Evolutionary conservation across 768 basidiomycete genomes (phyloP).

Genomic region (Solioccasus polychromus): DNA sequence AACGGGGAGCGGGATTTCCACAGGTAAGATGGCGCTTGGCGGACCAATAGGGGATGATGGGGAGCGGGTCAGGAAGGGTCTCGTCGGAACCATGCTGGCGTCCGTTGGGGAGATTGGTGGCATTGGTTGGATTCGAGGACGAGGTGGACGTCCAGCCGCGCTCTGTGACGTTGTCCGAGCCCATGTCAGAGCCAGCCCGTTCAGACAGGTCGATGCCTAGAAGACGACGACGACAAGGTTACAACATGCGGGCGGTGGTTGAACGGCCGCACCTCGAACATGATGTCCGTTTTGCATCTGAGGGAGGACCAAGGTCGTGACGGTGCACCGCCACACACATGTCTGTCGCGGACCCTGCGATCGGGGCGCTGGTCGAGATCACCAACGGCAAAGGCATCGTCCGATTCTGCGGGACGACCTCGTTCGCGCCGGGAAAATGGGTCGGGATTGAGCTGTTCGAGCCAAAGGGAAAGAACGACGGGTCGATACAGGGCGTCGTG

Average conservation of each 20-base stretch:
- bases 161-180: slow-evolving; percentile 56
- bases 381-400: slow-evolving; percentile 80
- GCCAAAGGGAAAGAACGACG: slow-evolving; percentile 93
- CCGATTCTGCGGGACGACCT: slow-evolving; percentile 80
- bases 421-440: slow-evolving; percentile 90
- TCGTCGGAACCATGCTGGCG: slow-evolving; percentile 44
- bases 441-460: slow-evolving; percentile 87
- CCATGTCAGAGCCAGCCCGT: slow-evolving; percentile 30
- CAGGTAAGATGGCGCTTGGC: slow-evolving; percentile 89
- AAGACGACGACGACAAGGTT: slow-evolving; percentile 4
- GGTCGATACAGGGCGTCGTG: slow-evolving; percentile 68
- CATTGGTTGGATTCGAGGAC: slow-evolving; percentile 39
- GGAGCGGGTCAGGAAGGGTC: slow-evolving; percentile 45
- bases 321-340: slow-evolving; percentile 27
- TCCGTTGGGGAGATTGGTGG: slow-evolving; percentile 34
- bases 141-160: slow-evolving; percentile 49
- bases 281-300: slow-evolving; percentile 33
- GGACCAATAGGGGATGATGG: slow-evolving; percentile 78
- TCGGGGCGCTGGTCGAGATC: slow-evolving; percentile 79
- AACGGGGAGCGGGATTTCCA: slow-evolving; percentile 77
- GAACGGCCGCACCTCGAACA: slow-evolving; percentile 19
- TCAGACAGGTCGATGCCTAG: slow-evolving; percentile 18
- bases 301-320: background rate
- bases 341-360: slow-evolving; percentile 41
- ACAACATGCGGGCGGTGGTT: background rate